Conservation (phyloP, 1,139 yeast species). For the Debaryomyces psychrophilus region DNA sequence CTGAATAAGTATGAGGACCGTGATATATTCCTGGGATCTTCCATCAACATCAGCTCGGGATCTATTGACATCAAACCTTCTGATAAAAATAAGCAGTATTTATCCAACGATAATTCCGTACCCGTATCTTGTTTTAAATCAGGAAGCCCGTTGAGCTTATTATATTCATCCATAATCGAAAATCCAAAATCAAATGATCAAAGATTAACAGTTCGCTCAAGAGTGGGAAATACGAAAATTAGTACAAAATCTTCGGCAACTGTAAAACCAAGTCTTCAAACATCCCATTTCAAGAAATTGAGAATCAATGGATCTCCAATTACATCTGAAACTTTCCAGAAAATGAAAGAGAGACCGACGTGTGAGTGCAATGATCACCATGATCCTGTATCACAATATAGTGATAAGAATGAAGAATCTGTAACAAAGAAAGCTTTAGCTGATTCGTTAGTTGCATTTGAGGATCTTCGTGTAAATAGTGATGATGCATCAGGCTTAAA, state of each 20-base stretch:
- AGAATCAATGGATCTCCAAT: conserved; percentile 48
- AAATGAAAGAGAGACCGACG: conserved; percentile 15
- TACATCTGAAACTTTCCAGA: conserved; percentile 30
- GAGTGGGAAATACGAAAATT: conserved; percentile 7
- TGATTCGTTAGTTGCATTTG: conserved; percentile 15
- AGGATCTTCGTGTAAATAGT: conserved; percentile 16
- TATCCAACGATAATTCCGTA: not conserved
- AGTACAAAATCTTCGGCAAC: conserved; percentile 43
- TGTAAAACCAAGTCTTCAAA: conserved; percentile 38
- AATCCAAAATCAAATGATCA: not conserved
- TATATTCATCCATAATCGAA: conserved; percentile 16
- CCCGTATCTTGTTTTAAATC: conserved; percentile 12
- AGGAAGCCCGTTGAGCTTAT: conserved; percentile 27
- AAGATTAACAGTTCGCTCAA: not conserved
- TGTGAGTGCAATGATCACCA: conserved; percentile 17
- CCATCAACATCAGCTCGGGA: not conserved
- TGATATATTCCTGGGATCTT: conserved; percentile 8
- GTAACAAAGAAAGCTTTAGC: conserved; percentile 16
- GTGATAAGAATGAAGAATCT: conserved; percentile 7
- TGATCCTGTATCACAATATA: conserved; percentile 11
- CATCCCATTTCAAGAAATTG: conserved; percentile 47
- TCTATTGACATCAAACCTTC: not conserved
- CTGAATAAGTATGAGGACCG: conserved; percentile 20
- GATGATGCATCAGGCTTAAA: conserved; percentile 31
- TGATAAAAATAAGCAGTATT: not conserved